Base-by-base conservation (phyloP, 768 basidiomycete genomes). In the Serendipita sp. region DNA sequence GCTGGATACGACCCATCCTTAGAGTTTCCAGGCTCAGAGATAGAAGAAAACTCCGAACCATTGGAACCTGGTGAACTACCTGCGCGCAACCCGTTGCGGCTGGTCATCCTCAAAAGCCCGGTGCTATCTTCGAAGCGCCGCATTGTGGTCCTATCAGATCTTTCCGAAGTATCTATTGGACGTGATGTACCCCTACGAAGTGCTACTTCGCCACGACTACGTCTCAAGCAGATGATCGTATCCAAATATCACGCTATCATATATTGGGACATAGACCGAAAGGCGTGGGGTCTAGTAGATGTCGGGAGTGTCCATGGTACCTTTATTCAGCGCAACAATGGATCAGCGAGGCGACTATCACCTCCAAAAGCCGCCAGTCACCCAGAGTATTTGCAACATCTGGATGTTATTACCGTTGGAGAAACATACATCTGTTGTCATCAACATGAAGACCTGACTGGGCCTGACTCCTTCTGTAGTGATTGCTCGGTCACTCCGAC, bases 231-330 rank as follows among this genome's bases (percentile, higher is more conserved):
- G 74, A 86, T 92, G 84, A 80, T 81, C 67, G 88, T 91, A 10
- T 89, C 87, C 2, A 92, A 91, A 73, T 68, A 86, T 63, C 90
- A 92, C 70, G 85, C 88, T 7, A 87, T 84, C 2, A 76, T 81
- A 1, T 92, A 81, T 70, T 89, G 84, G 85, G 84, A 89, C 71
- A 74, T 75, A 38, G 72, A 73, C 34, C 77, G 80, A 64, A 71
- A 74, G 13, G 80, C 81, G 65, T 92, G 89, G 89, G 79, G 81
- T 2, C 75, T 88, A 35, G 88, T 90, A 8, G 90, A 92, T 71
- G 88, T 88, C 84, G 90, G 88, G 8, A 88, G 86, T 63, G 86
- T 84, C 2, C 90, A 92, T 68, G 90, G 90, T 2, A 91, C 89
- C 0, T 91, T 84, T 71, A 64, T 88, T 65, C 74, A 72, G n/a